A percentile compares a stretch with the other conserved stretches of the same genome.
Evolutionary conservation across 805 yeast genomes (phyloP).

Genomic region (Metschnikowia henanensis): DNA sequence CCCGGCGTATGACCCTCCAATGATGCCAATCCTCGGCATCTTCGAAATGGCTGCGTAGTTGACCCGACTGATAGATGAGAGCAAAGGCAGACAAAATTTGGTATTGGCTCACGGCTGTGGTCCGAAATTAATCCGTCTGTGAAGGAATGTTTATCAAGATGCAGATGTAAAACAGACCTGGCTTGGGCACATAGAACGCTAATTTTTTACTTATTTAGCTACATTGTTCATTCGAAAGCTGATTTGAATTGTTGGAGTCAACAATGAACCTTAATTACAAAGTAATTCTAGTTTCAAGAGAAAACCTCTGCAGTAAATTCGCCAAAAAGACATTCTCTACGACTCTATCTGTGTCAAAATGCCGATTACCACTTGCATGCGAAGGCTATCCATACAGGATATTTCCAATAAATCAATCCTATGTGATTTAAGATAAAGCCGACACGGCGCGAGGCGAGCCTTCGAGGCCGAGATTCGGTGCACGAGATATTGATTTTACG

Average conservation of each 20-base stretch:
- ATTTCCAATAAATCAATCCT: not conserved
- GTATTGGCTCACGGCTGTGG: not conserved
- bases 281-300: too few species aligned
- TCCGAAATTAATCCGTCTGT: not conserved
- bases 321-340: too few species aligned
- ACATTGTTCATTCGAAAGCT: too few species aligned
- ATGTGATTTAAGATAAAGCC: not conserved
- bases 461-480: not conserved
- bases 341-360: too few species aligned
- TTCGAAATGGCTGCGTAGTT: too few species aligned
- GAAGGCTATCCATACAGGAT: not conserved
- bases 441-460: not conserved
- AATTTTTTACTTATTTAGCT: too few species aligned
- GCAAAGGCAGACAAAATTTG: not conserved
- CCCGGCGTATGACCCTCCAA: constrained; percentile 41
- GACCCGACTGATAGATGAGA: not conserved
- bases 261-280: too few species aligned
- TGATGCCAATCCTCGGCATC: constrained; percentile 26
- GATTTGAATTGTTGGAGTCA: too few species aligned
- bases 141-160: not conserved
- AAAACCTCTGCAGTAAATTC: too few species aligned
- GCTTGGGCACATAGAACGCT: too few species aligned
- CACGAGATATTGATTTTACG: not conserved
- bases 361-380: too few species aligned
- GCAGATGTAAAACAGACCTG: not conserved